Base-by-base conservation (phyloP, 768 basidiomycete species). In the Mycena epipterygia region DNA sequence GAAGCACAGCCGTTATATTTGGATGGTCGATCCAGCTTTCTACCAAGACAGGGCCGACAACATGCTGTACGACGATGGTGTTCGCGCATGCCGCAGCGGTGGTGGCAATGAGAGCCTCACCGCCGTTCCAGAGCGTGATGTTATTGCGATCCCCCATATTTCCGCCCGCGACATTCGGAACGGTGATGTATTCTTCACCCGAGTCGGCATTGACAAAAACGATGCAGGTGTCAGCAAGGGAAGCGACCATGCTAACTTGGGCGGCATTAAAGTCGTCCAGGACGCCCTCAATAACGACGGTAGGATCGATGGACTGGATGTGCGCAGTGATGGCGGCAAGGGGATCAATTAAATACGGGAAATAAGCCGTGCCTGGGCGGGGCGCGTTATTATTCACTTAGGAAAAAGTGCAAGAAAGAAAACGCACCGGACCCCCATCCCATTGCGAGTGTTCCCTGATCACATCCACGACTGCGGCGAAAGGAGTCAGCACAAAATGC, bases 21-120 rank as follows among this genome's bases (percentile, higher is more conserved):
- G 89, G 86, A 64, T 92, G 84, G 19, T 89, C 86, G 25, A 91
- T 88, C 91, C 91, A 92, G 2, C 82, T 76, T 76, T 91, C 88
- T 1, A 89, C 59, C 52, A 84, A 79, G n/a, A 89, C 78, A 0
- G 88, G 85, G 23, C 91, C 91, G 35, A 90, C 89, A 12, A 83
- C 83, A 74, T 91, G 85, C 8, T 87, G 80, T 27, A 93, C 87
- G 27, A 93, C 92, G 44, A 93, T 83, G 12, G 90, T 90, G 75
- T 90, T 90, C 69, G 83, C 84, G 77, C 88, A 88, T 11, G 81
- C 75, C 14, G 79, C 76, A 2, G 91, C 90, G 8, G 86, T 85
- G 0, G 83, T 78, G 21, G 80, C 63, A 32, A 89, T 77, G 63
- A 89, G 79, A 16, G 60, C 67, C 27, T 87, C 84, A 53, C 83